These are phyloP conservation scores for Datura wrightii DNA, from an alignment of 257 asterid genomes.

Conservation along the genomic window DNA sequence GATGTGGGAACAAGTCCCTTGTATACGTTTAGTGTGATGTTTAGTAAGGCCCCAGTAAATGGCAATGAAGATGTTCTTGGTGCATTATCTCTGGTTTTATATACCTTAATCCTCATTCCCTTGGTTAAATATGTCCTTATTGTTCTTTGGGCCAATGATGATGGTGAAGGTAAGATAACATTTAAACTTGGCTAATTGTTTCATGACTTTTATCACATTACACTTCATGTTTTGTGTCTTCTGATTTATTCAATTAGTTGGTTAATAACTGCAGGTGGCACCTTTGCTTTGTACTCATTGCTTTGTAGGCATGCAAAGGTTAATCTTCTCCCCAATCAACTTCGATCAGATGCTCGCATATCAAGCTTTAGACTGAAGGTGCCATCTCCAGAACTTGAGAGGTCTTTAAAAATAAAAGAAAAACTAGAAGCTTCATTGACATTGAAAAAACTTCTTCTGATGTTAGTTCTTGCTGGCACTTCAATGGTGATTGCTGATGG, in stretches of 20 bases:
- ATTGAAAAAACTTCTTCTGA: slow-evolving; percentile 81
- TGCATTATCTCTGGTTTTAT: slow-evolving; percentile 86
- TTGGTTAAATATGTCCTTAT: slow-evolving; percentile 86
- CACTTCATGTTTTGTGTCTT: slow-evolving; percentile 28
- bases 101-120: slow-evolving; percentile 86
- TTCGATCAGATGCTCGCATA: slow-evolving; percentile 91
- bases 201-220: neutral
- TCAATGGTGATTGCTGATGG: slow-evolving; percentile 99
- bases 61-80: slow-evolving; percentile 94
- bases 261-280: slow-evolving; percentile 82
- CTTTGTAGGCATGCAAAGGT: slow-evolving; percentile 99
- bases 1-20: slow-evolving; percentile 99
- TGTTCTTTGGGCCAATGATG: slow-evolving; percentile 99
- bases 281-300: slow-evolving; percentile 97
- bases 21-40: slow-evolving; percentile 98
- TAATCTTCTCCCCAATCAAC: slow-evolving; percentile 91
- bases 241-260: slow-evolving; percentile 39
- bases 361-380: slow-evolving; percentile 96
- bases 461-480: slow-evolving; percentile 97
- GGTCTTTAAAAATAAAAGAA: slow-evolving; percentile 94
- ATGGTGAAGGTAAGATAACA: slow-evolving; percentile 85
- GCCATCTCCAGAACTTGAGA: slow-evolving; percentile 97
- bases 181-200: neutral
- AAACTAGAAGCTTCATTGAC: slow-evolving; percentile 85
- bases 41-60: slow-evolving; percentile 94